These are phyloP conservation scores for Didymella lethalis DNA, from an alignment of 2,329 filamentous ascomycete species.

Conservation along the genomic window DNA sequence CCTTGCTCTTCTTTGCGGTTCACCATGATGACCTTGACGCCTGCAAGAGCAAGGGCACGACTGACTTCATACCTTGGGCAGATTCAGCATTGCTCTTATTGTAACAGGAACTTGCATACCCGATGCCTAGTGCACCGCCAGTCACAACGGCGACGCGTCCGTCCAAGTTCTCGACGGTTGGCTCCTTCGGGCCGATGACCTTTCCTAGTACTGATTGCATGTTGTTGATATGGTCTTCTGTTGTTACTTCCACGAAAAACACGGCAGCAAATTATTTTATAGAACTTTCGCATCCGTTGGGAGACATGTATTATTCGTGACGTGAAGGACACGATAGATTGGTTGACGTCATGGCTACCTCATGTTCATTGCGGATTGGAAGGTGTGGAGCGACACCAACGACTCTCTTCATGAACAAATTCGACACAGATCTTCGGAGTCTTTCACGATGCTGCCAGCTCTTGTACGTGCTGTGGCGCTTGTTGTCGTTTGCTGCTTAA, in stretches of 20 bases:
- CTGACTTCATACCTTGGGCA: conserved; percentile 19
- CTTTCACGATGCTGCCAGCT: not conserved
- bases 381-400: not conserved
- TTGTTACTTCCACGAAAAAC: not conserved
- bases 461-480: not conserved
- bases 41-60: conserved; percentile 25
- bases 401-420: not conserved
- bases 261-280: not conserved
- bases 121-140: conserved; percentile 53
- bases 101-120: conserved; percentile 24
- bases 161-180: conserved; percentile 38
- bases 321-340: not conserved
- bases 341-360: not conserved
- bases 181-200: conserved; percentile 48
- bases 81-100: not conserved
- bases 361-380: not conserved
- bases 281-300: not conserved
- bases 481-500: not conserved
- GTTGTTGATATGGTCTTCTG: not conserved
- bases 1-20: conserved; percentile 53
- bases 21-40: conserved; percentile 37
- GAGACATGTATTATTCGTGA: not conserved
- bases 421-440: not conserved
- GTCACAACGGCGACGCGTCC: conserved; percentile 52
- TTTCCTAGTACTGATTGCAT: conserved; percentile 54